These are phyloP conservation scores for Capronia epimyces DNA, from an alignment of 2,329 filamentous ascomycete species.

Conservation along the genomic window DNA sequence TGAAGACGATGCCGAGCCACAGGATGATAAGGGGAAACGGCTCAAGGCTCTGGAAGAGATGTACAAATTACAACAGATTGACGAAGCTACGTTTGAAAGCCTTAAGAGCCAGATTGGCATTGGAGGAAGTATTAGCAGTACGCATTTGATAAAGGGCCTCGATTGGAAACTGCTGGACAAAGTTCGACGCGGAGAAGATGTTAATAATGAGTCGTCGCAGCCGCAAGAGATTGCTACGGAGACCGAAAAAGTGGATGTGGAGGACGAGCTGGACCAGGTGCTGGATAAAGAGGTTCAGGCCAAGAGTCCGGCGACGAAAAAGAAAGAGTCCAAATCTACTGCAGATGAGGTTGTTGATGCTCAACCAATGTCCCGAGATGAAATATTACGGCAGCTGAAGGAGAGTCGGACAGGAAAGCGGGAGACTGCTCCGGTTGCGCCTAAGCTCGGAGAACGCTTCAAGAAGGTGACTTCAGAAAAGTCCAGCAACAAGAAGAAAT, in stretches of 20 bases:
- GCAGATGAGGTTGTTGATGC: slow-evolving; percentile 33
- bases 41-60: slow-evolving; percentile 75
- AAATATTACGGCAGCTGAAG: slow-evolving; percentile 56
- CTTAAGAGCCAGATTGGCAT: slow-evolving; percentile 66
- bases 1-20: slow-evolving; percentile 46
- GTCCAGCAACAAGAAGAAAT: slow-evolving; percentile 39
- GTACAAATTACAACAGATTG: slow-evolving; percentile 77
- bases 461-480: slow-evolving; percentile 46
- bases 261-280: slow-evolving; percentile 54
- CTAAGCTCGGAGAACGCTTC: slow-evolving; percentile 51
- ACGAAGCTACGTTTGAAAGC: slow-evolving; percentile 70
- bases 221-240: slow-evolving; percentile 34
- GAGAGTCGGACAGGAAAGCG: slow-evolving; percentile 40
- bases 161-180: slow-evolving; percentile 66
- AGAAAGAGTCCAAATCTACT: slow-evolving; percentile 22
- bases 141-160: slow-evolving; percentile 85
- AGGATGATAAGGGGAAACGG: slow-evolving; percentile 56
- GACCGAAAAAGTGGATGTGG: slow-evolving; percentile 44
- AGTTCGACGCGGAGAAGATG: slow-evolving; percentile 49
- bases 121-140: slow-evolving; percentile 72
- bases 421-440: slow-evolving; percentile 42
- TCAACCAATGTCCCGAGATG: slow-evolving; percentile 49
- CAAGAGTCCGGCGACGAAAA: slow-evolving; percentile 8
- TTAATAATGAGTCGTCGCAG: slow-evolving; percentile 37
- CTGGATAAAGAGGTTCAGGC: slow-evolving; percentile 35